These are phyloP conservation scores for Globisporangium paroecandrum DNA, from an alignment of 352 stramenopile species.

Conservation along the genomic window DNA sequence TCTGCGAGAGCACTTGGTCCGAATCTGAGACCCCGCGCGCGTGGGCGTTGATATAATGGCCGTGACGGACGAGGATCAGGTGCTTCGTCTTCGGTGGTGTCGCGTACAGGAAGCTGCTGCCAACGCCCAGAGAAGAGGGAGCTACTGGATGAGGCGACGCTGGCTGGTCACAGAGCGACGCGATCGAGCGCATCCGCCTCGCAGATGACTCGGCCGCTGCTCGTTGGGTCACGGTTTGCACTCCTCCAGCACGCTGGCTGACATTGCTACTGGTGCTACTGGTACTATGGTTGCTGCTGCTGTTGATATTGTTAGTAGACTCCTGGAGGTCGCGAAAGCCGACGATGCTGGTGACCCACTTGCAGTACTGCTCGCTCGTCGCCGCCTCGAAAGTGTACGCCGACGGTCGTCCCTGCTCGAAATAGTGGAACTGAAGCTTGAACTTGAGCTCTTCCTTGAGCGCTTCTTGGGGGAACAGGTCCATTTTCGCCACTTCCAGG, in stretches of 20 bases:
- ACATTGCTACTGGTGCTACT: constrained; percentile 1
- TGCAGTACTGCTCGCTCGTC: constrained; percentile 25
- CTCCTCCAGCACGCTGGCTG: background rate
- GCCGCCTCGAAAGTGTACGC: constrained; percentile 40
- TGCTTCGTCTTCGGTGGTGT: constrained; percentile 61
- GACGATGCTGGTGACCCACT: constrained; percentile 38
- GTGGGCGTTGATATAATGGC: constrained; percentile 81
- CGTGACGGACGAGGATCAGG: constrained; percentile 74
- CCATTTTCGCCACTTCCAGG: constrained; percentile 35
- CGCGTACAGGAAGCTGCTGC: constrained; percentile 48
- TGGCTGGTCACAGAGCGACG: constrained; percentile 9
- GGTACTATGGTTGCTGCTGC: constrained; percentile 1
- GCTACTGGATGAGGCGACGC: background rate
- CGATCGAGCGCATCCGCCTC: constrained; percentile 13
- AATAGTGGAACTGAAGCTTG: constrained; percentile 22
- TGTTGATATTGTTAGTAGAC: background rate
- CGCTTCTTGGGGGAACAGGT: constrained; percentile 28
- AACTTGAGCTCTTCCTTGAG: constrained; percentile 40
- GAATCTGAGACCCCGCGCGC: constrained; percentile 48
- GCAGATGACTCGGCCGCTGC: background rate
- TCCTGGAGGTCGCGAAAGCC: constrained; percentile 5
- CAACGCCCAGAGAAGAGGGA: background rate
- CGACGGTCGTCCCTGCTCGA: background rate
- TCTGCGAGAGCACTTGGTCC: constrained; percentile 77
- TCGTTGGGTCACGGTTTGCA: background rate